Conservation (phyloP, 2,329 filamentous ascomycete genomes). For the Aureobasidium sp. region DNA sequence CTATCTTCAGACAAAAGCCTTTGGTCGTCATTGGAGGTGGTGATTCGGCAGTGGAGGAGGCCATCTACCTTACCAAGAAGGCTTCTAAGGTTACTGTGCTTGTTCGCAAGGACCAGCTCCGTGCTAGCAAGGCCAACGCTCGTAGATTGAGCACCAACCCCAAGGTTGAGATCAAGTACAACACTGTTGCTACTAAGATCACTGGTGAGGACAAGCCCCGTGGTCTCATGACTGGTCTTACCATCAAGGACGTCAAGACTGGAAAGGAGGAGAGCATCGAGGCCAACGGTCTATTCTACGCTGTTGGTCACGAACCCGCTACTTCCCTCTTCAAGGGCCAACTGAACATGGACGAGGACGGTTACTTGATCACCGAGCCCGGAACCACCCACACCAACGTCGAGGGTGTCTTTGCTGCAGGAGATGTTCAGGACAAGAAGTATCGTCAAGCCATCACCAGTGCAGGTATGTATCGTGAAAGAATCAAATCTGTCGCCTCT, state of each 20-base stretch:
- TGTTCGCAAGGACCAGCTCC: slow-evolving; percentile 77
- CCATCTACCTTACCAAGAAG: slow-evolving; percentile 96
- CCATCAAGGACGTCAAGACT: slow-evolving; percentile 70
- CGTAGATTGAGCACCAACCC: slow-evolving; percentile 72
- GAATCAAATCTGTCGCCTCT: slow-evolving; percentile 17
- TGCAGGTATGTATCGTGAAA: slow-evolving; percentile 59
- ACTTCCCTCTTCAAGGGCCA: slow-evolving; percentile 86
- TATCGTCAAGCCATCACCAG: slow-evolving; percentile 98
- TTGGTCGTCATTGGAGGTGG: slow-evolving; percentile 94
- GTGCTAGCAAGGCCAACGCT: slow-evolving; percentile 89
- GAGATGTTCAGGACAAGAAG: slow-evolving; percentile 97
- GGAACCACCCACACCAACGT: slow-evolving; percentile 84
- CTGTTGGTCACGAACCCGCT: slow-evolving; percentile 92
- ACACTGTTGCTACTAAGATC: slow-evolving; percentile 74
- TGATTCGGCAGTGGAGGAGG: slow-evolving; percentile 95
- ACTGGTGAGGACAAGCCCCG: slow-evolving; percentile 68
- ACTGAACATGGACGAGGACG: slow-evolving; percentile 79
- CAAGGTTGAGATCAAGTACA: slow-evolving; percentile 87
- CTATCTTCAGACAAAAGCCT: slow-evolving; percentile 95
- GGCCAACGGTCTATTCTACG: slow-evolving; percentile 93
- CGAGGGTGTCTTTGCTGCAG: slow-evolving; percentile 89
- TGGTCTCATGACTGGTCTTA: slow-evolving; percentile 80
- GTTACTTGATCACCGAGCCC: slow-evolving; percentile 82
- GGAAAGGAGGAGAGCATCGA: slow-evolving; percentile 76
- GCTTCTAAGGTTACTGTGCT: slow-evolving; percentile 90